These are phyloP conservation scores for Xylaria sp. DNA, from an alignment of 2,329 filamentous ascomycete species.

Conservation along the genomic window DNA sequence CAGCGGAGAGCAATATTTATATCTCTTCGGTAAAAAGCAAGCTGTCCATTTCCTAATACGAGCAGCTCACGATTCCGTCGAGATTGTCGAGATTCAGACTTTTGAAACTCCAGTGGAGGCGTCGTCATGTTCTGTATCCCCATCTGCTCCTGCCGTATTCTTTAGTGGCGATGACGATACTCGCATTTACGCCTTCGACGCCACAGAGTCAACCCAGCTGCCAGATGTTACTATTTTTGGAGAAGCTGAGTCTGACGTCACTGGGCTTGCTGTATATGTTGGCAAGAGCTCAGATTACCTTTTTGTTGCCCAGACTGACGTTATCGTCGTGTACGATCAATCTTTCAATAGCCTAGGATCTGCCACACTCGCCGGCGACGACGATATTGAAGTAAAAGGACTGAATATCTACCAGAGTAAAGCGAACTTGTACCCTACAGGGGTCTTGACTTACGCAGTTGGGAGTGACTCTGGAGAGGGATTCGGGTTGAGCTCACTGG, in stretches of 20 bases:
- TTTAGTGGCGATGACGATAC: conserved; percentile 55
- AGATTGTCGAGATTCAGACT: conserved; percentile 58
- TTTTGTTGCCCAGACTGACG: conserved; percentile 54
- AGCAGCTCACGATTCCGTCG: conserved; percentile 43
- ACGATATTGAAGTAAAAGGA: conserved; percentile 57
- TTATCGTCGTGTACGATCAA: conserved; percentile 54
- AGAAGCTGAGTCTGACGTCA: conserved; percentile 53
- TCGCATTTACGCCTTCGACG: conserved; percentile 53
- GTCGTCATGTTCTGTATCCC: conserved; percentile 56
- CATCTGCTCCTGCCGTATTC: conserved; percentile 52
- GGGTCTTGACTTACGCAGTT: conserved; percentile 55
- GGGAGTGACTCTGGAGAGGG: conserved; percentile 54
- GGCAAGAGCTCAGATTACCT: conserved; percentile 53
- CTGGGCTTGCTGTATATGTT: conserved; percentile 56
- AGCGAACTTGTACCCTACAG: conserved; percentile 52
- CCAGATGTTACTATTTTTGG: conserved; percentile 54
- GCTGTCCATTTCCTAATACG: conserved; percentile 55
- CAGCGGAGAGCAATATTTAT: conserved; percentile 57
- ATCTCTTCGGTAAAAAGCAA: conserved; percentile 58
- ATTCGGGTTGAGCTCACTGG: conserved; percentile 56
- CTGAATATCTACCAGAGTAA: conserved; percentile 55
- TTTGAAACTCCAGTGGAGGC: conserved; percentile 56
- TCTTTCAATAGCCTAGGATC: conserved; percentile 53
- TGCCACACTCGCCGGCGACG: conserved; percentile 51
- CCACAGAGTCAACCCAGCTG: conserved; percentile 53